phyloP scores from a whole-genome alignment of 345 rosid species.

The Capsella bursapastoris region DNA sequence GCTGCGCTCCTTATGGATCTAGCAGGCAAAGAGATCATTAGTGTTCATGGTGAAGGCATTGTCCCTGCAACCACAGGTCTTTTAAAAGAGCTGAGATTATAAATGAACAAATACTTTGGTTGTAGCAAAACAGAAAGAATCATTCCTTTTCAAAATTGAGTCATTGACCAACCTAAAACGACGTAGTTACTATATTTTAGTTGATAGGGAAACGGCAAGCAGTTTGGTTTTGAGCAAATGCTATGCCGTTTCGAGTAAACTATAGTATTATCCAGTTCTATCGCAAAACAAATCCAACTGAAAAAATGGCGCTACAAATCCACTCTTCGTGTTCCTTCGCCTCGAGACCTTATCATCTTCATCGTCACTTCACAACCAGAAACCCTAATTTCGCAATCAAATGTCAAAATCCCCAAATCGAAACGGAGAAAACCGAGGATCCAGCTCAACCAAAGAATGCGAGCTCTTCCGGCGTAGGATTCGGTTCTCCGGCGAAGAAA shows the following conservation, averaged over 20 bases:
- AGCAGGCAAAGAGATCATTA: slow-evolving; percentile 65
- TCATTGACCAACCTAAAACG: not conserved
- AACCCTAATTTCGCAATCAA: slow-evolving; percentile 49
- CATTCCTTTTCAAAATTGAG: not conserved
- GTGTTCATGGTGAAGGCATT: slow-evolving; percentile 55
- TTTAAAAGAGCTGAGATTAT: slow-evolving; percentile 55
- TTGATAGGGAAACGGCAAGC: slow-evolving; percentile 1
- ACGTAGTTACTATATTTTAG: not conserved
- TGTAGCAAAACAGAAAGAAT: not conserved
- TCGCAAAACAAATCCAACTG: slow-evolving; percentile 39
- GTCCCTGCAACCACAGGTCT: slow-evolving; percentile 68
- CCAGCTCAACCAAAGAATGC: slow-evolving; percentile 52
- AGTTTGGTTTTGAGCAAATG: not conserved
- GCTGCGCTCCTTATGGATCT: slow-evolving; percentile 69
- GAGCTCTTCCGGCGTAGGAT: slow-evolving; percentile 57
- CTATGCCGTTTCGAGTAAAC: not conserved
- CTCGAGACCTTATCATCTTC: slow-evolving; percentile 42
- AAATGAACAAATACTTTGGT: not conserved
- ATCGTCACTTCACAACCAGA: slow-evolving; percentile 33
- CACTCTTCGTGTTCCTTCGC: slow-evolving; percentile 45
- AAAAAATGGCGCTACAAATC: slow-evolving; percentile 77
- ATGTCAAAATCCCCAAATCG: slow-evolving; percentile 52
- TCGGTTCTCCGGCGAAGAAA: slow-evolving; percentile 60
- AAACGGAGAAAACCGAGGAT: slow-evolving; percentile 50
- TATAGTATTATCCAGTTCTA: not conserved